These are phyloP conservation scores for Crepidotus variabilis DNA, from an alignment of 768 basidiomycete species.

Conservation along the genomic window DNA sequence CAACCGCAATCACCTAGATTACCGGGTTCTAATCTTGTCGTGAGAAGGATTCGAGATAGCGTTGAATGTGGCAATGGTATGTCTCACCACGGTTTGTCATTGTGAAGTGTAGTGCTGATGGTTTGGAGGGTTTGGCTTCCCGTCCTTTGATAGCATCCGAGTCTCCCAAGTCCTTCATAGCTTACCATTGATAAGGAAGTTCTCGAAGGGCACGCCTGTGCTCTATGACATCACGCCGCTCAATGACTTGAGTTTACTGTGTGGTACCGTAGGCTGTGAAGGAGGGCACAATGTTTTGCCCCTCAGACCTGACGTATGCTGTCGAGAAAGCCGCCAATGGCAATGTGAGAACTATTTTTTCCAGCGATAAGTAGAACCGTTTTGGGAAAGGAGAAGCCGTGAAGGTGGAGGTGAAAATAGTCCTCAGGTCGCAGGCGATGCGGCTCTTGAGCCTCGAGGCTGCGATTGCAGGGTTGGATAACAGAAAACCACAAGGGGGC, in stretches of 20 bases:
- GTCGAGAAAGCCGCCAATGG: slow-evolving; percentile 12
- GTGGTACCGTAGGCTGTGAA: background rate
- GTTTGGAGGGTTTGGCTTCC: background rate
- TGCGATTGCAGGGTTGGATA: background rate
- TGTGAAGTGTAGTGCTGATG: too few species aligned
- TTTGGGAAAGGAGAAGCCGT: background rate
- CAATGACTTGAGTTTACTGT: too few species aligned
- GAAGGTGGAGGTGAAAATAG: background rate
- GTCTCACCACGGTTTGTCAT: too few species aligned
- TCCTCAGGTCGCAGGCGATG: background rate
- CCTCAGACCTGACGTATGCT: slow-evolving; percentile 8
- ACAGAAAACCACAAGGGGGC: background rate
- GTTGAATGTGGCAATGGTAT: background rate
- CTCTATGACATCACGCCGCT: background rate
- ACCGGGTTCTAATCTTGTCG: background rate
- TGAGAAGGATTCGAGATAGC: background rate
- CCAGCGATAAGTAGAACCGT: background rate
- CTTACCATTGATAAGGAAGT: background rate
- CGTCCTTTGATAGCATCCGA: background rate
- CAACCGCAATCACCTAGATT: background rate
- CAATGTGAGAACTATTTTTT: background rate
- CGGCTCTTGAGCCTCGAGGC: background rate
- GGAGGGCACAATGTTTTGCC: background rate
- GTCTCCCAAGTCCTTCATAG: background rate
- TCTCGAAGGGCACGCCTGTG: background rate